These are phyloP conservation scores for Teratosphaeriaceae sp. DNA, from an alignment of 2,329 filamentous ascomycete species.

Conservation along the genomic window DNA sequence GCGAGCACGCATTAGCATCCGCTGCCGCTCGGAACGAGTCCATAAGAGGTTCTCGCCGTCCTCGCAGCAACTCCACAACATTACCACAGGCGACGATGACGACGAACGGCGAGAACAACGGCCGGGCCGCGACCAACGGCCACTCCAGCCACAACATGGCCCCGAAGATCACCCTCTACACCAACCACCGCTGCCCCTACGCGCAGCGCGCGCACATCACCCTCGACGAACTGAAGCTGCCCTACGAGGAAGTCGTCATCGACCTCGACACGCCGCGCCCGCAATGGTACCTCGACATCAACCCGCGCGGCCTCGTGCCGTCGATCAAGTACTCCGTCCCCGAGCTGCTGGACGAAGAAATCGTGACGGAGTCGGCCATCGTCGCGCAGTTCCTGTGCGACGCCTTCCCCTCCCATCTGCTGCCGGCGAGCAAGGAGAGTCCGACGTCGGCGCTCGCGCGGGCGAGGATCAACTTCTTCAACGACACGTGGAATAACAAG, in stretches of 20 bases:
- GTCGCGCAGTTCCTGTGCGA: conserved; percentile 68
- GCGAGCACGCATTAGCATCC: too few species aligned
- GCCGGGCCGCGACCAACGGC: conserved; percentile 8
- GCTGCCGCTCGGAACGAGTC: too few species aligned
- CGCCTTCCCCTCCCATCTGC: conserved; percentile 59
- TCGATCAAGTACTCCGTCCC: conserved; percentile 55
- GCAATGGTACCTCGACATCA: conserved; percentile 67
- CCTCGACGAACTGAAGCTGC: conserved; percentile 25
- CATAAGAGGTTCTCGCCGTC: too few species aligned
- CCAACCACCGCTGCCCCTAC: conserved; percentile 62
- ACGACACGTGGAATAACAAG: conserved; percentile 62
- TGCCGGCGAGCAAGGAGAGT: conserved; percentile 49
- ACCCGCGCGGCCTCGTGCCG: conserved; percentile 73
- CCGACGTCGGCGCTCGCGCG: conserved; percentile 53
- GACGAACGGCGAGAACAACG: conserved; percentile 7
- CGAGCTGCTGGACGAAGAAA: conserved; percentile 42
- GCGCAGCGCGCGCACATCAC: conserved; percentile 58
- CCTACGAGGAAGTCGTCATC: conserved; percentile 42
- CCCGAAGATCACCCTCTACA: conserved; percentile 43
- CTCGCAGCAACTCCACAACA: too few species aligned
- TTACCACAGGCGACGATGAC: conserved; percentile 8
- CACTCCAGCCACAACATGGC: conserved; percentile 7
- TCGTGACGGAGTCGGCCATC: conserved; percentile 67
- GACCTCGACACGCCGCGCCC: conserved; percentile 63
- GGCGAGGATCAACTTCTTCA: conserved; percentile 65